These are phyloP conservation scores for Mucor irregularis DNA, from an alignment of 371 early-diverging fungal species.

Conservation along the genomic window DNA sequence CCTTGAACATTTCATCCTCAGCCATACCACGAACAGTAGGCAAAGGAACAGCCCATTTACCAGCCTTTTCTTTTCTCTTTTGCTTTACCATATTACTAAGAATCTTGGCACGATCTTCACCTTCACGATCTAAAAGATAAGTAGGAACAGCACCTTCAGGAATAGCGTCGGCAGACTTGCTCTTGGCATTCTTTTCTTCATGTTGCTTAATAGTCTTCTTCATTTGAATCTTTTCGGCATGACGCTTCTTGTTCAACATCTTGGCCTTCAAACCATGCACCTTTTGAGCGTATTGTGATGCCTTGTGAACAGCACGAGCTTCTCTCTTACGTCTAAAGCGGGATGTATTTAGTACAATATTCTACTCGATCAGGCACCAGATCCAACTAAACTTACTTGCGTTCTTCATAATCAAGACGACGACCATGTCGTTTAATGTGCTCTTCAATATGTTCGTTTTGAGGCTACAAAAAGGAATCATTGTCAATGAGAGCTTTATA, in stretches of 20 bases:
- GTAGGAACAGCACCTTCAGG: conserved; percentile 98
- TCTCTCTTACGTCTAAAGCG: conserved; percentile 89
- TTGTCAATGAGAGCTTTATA: too few species aligned
- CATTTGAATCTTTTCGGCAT: conserved; percentile 99
- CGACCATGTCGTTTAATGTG: conserved; percentile 98
- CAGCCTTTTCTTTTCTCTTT: conserved; percentile 99
- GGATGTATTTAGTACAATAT: not conserved
- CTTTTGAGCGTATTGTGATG: conserved; percentile 92
- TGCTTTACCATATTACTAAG: conserved; percentile 99
- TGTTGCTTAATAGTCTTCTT: conserved; percentile 99
- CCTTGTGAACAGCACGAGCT: conserved; percentile 93
- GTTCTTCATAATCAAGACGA: conserved; percentile 95
- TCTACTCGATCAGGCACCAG: too few species aligned
- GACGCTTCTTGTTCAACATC: conserved; percentile 98
- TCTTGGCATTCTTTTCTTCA: conserved; percentile 94
- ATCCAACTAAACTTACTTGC: too few species aligned
- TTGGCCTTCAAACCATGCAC: conserved; percentile 99
- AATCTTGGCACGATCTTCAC: conserved; percentile 94
- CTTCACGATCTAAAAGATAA: conserved; percentile 99
- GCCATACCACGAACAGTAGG: conserved; percentile 99
- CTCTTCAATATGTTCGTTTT: conserved; percentile 99
- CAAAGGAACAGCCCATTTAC: conserved; percentile 98
- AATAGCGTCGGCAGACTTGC: conserved; percentile 83
- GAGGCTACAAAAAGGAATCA: too few species aligned
- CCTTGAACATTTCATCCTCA: conserved; percentile 99